phyloP scores from a whole-genome alignment of 495 filamentous ascomycete species.

The Neurospora sp. region DNA sequence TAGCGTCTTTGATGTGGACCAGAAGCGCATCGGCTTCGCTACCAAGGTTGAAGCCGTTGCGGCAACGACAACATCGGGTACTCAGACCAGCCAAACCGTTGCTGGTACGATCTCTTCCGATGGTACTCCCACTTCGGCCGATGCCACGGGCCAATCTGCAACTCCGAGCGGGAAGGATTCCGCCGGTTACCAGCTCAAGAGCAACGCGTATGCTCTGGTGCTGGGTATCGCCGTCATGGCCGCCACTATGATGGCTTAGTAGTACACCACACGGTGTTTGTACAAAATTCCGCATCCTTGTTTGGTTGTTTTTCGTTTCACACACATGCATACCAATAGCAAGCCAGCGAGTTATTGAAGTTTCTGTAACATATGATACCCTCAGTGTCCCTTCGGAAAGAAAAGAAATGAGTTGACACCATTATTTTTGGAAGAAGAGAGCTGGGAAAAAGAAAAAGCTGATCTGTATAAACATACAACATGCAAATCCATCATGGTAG shows the following conservation, averaged over 20 bases:
- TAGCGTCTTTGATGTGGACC: constrained; percentile 65
- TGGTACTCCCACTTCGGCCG: constrained; percentile 6
- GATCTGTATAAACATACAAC: neutral
- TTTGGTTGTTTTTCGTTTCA: neutral
- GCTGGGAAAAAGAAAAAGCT: neutral
- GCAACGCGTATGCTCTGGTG: constrained; percentile 3
- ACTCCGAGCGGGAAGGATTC: constrained; percentile 7
- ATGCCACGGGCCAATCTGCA: neutral
- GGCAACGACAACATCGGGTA: constrained; percentile 4
- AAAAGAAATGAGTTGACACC: neutral
- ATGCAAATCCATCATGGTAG: neutral
- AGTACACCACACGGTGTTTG: neutral
- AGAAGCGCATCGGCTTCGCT: constrained; percentile 42
- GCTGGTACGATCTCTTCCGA: neutral
- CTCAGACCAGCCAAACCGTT: neutral
- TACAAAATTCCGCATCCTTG: neutral
- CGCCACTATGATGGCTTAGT: constrained; percentile 12
- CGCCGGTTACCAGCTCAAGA: constrained; percentile 9
- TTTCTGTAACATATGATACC: neutral
- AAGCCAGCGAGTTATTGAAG: neutral
- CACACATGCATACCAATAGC: neutral
- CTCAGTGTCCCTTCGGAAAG: neutral
- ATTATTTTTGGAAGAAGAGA: neutral
- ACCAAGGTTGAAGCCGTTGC: constrained; percentile 14
- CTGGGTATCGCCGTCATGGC: constrained; percentile 8